These are phyloP conservation scores for Plantago lanceolata DNA, from an alignment of 305 asterid species.

Conservation along the genomic window DNA sequence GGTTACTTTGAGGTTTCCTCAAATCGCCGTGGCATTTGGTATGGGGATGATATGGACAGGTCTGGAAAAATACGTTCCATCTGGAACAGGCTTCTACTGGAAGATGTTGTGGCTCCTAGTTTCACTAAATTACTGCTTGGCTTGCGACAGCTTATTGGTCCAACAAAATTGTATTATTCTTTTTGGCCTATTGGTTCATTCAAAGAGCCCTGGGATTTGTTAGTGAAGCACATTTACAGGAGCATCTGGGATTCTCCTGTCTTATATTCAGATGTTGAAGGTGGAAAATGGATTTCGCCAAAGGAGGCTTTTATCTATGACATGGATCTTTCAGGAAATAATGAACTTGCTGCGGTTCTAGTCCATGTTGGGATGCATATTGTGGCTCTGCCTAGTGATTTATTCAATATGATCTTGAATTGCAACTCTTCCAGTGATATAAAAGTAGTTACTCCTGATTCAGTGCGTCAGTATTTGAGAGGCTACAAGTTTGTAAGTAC, in stretches of 20 bases:
- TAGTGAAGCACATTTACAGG: constrained; percentile 66
- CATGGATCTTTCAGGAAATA: constrained; percentile 50
- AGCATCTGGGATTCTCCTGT: constrained; percentile 61
- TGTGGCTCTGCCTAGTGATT: constrained; percentile 66
- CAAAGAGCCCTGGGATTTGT: constrained; percentile 89
- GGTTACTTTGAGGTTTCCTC: constrained; percentile 98
- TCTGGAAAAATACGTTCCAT: constrained; percentile 88
- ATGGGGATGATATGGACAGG: constrained; percentile 98
- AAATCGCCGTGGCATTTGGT: constrained; percentile 98
- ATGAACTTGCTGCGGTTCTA: constrained; percentile 64
- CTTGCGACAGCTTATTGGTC: constrained; percentile 51
- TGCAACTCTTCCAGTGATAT: constrained; percentile 41
- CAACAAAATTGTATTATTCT: constrained; percentile 63
- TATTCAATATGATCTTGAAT: constrained; percentile 65
- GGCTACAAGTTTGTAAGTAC: constrained; percentile 33
- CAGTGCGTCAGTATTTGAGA: constrained; percentile 76
- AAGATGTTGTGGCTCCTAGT: constrained; percentile 85
- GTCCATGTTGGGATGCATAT: constrained; percentile 85
- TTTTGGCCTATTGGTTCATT: constrained; percentile 94
- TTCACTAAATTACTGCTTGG: constrained; percentile 62
- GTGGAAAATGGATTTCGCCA: constrained; percentile 88
- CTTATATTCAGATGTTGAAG: constrained; percentile 59
- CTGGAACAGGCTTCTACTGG: constrained; percentile 94
- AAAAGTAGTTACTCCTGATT: constrained; percentile 80
- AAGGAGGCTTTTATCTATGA: constrained; percentile 72